phyloP scores from a whole-genome alignment of 257 asterid species.

The Ehretia macrophylla region DNA sequence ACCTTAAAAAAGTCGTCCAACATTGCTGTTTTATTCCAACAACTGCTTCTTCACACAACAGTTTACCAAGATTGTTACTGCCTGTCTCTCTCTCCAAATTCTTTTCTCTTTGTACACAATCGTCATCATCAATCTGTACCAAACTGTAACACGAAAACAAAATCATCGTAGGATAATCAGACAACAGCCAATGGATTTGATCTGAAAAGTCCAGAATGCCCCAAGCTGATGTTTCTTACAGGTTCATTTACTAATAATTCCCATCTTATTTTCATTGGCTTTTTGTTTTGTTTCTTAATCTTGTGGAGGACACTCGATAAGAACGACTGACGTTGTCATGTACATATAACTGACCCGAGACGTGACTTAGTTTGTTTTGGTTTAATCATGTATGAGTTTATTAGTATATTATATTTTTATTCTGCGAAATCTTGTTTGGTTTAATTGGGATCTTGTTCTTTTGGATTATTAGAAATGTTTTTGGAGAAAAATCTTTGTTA shows the following conservation, averaged over 20 bases:
- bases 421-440: no score
- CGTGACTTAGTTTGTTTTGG: no score
- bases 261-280: background rate
- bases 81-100: background rate
- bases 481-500: no score
- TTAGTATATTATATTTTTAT: background rate
- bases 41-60: background rate
- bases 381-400: background rate
- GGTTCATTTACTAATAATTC: constrained; percentile 26
- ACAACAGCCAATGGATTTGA: background rate
- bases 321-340: no score
- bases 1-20: no score
- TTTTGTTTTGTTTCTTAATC: no score
- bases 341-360: no score
- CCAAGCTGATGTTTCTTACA: constrained; percentile 61
- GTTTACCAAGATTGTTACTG: background rate
- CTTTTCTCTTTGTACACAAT: background rate
- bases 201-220: constrained; percentile 37
- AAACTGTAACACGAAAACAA: no score
- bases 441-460: no score
- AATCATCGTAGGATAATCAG: background rate
- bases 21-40: no score
- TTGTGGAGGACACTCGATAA: no score
- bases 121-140: background rate
- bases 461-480: no score